Base-by-base conservation (phyloP, 257 asterid species). In the Solanum pimpinellifolium region DNA sequence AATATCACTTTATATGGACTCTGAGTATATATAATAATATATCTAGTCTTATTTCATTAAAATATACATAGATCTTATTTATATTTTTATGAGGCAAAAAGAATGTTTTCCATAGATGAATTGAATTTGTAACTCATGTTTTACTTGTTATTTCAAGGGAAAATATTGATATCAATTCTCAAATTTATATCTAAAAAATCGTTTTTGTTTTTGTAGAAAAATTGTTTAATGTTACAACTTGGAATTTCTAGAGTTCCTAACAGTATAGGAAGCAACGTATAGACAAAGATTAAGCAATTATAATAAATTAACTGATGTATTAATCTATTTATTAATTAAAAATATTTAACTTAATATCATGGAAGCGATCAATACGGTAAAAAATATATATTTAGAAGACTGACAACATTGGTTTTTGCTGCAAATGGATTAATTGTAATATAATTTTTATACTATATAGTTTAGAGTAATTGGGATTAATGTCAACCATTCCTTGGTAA, bases 401-500 rank as follows among this genome's bases (percentile, higher is more conserved):
- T 80, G 68, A 80, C 85, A 80, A 80, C 84, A 80, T 80, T 47
- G 84, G 66, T 47, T 47, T 80, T 3, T 47, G 68, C 16, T 2
- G 27, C 68, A 80, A 80, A 80, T 80, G 42, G 42, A 46, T 68
- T 27, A 68, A 65, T 65, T 65, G 29, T 65, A 65, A 23, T 60
- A 60, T 66, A 66, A 66, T 66, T 25, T 66, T 66, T 66, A 25
- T 66, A 27, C 81, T 8, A 73, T 73, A 35, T 9, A 74, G 20
- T 72, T 73, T 35, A 74, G 52, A 39, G 5, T 74, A 75, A 39
- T 41, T 21, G 56, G 85, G 73, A 76, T 87, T 65, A 72, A 88
- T 91, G 91, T 91, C 94, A 88, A 90, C 94, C 77, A 88, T 89
- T 87, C 88, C 89, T 90, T 60, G 91, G 88, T 86, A 86, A 78